phyloP scores from a whole-genome alignment of 2,329 filamentous ascomycete genomes.

The Fusarium xylarioides region DNA sequence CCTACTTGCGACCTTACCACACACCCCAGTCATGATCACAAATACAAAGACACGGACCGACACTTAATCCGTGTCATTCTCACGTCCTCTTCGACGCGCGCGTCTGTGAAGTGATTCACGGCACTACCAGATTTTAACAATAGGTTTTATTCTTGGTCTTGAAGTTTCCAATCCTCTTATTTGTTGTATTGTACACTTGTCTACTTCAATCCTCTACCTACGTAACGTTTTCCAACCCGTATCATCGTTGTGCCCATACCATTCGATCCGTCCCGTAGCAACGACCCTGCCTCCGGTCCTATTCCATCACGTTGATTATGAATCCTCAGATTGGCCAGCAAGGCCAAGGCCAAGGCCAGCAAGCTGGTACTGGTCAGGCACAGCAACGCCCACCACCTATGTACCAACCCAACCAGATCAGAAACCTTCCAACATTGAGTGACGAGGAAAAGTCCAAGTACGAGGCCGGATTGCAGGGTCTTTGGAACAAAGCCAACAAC shows the following conservation, averaged over 20 bases:
- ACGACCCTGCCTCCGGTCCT: background rate
- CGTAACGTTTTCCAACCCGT: background rate
- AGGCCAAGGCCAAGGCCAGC: conserved; percentile 39
- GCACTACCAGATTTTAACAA: conserved; percentile 10
- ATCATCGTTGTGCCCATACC: background rate
- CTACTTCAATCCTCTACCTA: background rate
- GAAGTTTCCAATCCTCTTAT: background rate
- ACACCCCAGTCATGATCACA: background rate
- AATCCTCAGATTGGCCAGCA: conserved; percentile 42
- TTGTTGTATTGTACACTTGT: background rate
- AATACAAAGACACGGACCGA: conserved; percentile 3
- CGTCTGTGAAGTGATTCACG: conserved; percentile 18
- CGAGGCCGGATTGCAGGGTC: conserved; percentile 61
- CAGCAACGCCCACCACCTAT: conserved; percentile 49
- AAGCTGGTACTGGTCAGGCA: conserved; percentile 34
- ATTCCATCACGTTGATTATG: conserved; percentile 21
- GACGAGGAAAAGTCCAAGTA: conserved; percentile 67
- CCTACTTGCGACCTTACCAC: background rate
- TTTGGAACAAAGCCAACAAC: conserved; percentile 64
- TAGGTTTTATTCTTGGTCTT: conserved; percentile 2
- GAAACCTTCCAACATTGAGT: conserved; percentile 58
- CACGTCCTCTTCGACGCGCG: conserved; percentile 9
- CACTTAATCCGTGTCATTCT: conserved; percentile 14
- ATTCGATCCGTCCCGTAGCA: background rate
- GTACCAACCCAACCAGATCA: conserved; percentile 63